Evolutionary conservation across 257 asterid genomes (phyloP).

Genomic region (Nicotiana obtusifolia): DNA sequence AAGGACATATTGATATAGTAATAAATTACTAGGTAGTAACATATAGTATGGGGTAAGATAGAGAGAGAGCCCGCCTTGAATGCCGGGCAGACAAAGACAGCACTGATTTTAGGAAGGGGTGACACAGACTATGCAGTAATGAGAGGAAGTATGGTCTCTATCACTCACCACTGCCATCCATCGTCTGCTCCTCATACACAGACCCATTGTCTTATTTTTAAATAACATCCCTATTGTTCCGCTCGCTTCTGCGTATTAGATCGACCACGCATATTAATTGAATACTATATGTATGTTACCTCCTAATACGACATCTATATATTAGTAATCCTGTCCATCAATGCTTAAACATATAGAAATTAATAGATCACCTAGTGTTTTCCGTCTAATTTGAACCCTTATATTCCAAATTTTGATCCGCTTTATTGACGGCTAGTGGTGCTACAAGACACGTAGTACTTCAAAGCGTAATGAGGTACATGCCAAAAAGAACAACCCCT

Average conservation of each 20-base stretch:
- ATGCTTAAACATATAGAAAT: background rate
- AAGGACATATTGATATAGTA: background rate
- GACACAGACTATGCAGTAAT: conserved; percentile 22
- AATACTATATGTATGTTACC: no score
- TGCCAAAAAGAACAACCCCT: no score
- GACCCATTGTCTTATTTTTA: background rate
- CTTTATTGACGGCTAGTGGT: no score
- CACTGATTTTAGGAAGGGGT: conserved; percentile 19
- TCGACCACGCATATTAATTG: no score
- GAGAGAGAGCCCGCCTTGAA: conserved; percentile 44
- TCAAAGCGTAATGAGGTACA: no score
- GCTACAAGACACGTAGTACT: no score
- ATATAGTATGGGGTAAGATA: no score
- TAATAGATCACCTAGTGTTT: background rate
- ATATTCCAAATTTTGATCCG: no score
- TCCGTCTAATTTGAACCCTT: background rate
- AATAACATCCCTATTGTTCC: conserved; percentile 14
- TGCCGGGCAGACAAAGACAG: conserved; percentile 49
- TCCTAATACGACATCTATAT: background rate
- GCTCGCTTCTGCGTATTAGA: no score
- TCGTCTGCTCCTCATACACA: background rate
- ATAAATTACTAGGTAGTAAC: background rate
- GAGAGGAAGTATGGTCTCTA: conserved; percentile 34
- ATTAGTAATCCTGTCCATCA: background rate
- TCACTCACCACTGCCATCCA: conserved; percentile 17